These are phyloP conservation scores for Periconia digitata DNA, from an alignment of 2,329 filamentous ascomycete genomes.

Conservation along the genomic window DNA sequence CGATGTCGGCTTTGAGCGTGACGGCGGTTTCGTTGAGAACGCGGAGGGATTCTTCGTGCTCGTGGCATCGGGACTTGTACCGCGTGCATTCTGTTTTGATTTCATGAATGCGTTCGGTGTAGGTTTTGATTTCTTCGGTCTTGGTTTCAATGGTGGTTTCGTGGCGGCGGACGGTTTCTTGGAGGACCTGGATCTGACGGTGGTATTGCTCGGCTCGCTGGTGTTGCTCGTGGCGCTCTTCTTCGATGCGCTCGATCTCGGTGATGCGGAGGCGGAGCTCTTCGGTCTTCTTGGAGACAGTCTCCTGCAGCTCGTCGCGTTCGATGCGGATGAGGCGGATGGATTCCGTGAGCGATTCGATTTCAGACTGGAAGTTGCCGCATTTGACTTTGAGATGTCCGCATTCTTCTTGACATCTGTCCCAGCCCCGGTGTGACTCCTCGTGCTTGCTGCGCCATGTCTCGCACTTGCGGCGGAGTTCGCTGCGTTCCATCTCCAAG, in stretches of 20 bases:
- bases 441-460: conserved; percentile 1
- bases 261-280: background rate
- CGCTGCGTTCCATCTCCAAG: conserved; percentile 2
- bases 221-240: conserved; percentile 4
- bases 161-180: conserved; percentile 2
- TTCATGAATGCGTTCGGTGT: conserved; percentile 7
- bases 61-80: conserved; percentile 1
- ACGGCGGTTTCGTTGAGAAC: background rate
- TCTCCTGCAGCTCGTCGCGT: conserved; percentile 1
- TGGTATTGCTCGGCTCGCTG: conserved; percentile 1
- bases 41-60: conserved; percentile 1
- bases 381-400: conserved; percentile 6
- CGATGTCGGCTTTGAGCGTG: background rate
- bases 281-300: conserved; percentile 6
- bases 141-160: conserved; percentile 3
- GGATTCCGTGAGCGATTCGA: conserved; percentile 1
- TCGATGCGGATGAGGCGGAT: conserved; percentile 1
- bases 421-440: conserved; percentile 1
- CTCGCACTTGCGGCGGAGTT: conserved; percentile 4
- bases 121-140: background rate
- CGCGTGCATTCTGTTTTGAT: conserved; percentile 3
- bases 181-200: conserved; percentile 5
- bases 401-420: conserved; percentile 4
- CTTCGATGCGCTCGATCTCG: background rate
- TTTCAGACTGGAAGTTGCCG: conserved; percentile 2